phyloP scores from a whole-genome alignment of 148 eudicot species.

The Rhododendron vialii region DNA sequence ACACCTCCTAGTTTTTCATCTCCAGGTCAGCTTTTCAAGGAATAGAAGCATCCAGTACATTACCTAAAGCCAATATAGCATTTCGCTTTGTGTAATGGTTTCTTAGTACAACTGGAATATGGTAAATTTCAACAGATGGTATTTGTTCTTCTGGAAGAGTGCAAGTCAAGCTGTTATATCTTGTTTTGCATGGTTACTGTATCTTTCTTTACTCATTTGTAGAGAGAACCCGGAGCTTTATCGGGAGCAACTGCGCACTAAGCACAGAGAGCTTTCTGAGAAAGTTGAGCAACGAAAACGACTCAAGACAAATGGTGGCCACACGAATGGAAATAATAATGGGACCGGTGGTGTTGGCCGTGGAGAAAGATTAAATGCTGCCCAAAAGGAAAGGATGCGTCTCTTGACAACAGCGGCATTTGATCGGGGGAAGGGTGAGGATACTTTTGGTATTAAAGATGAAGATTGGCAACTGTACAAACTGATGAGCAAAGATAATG shows the following conservation, averaged over 20 bases:
- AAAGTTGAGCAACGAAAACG: conserved; percentile 87
- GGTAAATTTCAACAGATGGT: background rate
- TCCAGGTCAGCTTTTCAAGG: background rate
- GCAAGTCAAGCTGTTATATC: background rate
- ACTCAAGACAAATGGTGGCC: conserved; percentile 66
- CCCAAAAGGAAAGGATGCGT: conserved; percentile 98
- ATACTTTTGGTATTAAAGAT: conserved; percentile 87
- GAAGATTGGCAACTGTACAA: conserved; percentile 99
- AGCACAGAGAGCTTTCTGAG: conserved; percentile 71
- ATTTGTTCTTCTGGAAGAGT: background rate
- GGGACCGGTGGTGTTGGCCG: conserved; percentile 88
- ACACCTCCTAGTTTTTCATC: conserved; percentile 3
- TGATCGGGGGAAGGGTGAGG: conserved; percentile 98
- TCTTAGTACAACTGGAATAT: background rate
- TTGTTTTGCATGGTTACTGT: background rate
- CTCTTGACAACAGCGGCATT: conserved; percentile 94
- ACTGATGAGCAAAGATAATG: conserved; percentile 89
- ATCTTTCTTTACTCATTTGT: background rate
- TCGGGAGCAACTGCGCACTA: conserved; percentile 64
- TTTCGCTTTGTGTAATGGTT: background rate
- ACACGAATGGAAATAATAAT: conserved; percentile 51
- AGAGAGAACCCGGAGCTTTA: conserved; percentile 89
- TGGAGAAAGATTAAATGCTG: conserved; percentile 91
- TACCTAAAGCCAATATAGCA: background rate
- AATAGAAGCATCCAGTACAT: background rate